Evolutionary conservation across 169 alveolate genomes (phyloP).

Genomic region (Plasmodium malariae): DNA sequence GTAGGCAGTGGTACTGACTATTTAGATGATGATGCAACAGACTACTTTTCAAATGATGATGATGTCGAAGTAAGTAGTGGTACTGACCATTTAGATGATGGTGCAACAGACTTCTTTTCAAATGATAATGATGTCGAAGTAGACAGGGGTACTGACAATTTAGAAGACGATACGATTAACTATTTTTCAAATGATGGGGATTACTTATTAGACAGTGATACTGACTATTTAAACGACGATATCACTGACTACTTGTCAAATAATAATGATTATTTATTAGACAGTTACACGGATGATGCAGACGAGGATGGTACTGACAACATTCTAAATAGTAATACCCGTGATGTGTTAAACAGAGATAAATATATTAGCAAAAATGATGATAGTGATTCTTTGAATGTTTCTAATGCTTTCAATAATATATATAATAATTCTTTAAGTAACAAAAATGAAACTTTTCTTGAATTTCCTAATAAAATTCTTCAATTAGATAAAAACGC

Average conservation of each 20-base stretch:
- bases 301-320: not conserved
- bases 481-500: not conserved
- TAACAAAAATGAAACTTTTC: not conserved
- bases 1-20: too few species aligned
- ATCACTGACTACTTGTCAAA: not conserved
- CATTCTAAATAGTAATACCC: not conserved
- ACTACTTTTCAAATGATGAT: not conserved
- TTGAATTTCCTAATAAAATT: conserved; percentile 1
- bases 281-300: not conserved
- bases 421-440: not conserved
- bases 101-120: not conserved
- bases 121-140: not conserved
- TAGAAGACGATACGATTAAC: too few species aligned
- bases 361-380: not conserved
- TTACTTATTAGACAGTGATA: not conserved
- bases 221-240: too few species aligned
- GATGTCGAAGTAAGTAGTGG: not conserved
- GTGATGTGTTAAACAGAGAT: not conserved
- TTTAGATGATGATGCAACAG: not conserved
- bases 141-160: not conserved
- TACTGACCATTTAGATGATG: too few species aligned
- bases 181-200: not conserved
- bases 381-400: not conserved
- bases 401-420: not conserved
- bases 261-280: not conserved